Percentiles rank a stretch among this genome's conserved stretches.
These are phyloP conservation scores for Alternaria sp. DNA, from an alignment of 2,329 filamentous ascomycete species.

Conservation along the genomic window DNA sequence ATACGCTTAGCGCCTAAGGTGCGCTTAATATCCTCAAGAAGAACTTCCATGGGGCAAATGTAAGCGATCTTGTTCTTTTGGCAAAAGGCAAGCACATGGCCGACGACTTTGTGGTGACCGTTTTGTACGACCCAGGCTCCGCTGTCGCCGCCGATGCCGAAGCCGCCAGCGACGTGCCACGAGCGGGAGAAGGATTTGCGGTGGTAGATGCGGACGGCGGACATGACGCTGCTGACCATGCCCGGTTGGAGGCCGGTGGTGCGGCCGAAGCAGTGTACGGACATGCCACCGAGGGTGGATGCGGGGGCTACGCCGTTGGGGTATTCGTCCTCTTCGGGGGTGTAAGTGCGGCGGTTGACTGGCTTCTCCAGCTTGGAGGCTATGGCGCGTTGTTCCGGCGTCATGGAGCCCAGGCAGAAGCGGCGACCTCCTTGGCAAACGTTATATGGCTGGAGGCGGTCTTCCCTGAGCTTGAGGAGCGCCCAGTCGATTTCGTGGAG, in stretches of 20 bases:
- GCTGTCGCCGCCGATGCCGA: conserved; percentile 82
- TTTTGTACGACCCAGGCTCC: conserved; percentile 93
- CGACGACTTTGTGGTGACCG: conserved; percentile 78
- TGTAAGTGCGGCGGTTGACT: conserved; percentile 42
- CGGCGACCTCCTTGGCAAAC: conserved; percentile 64
- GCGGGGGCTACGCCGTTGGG: conserved; percentile 66
- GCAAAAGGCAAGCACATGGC: conserved; percentile 90
- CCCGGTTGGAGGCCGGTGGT: conserved; percentile 85
- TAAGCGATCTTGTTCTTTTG: conserved; percentile 81
- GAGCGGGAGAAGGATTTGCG: conserved; percentile 79
- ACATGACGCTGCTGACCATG: conserved; percentile 76
- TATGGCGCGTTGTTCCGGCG: conserved; percentile 38
- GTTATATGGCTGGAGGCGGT: conserved; percentile 75
- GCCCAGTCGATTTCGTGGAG: conserved; percentile 97
- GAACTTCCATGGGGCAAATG: conserved; percentile 92
- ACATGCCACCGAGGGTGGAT: conserved; percentile 70
- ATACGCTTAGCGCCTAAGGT: conserved; percentile 74
- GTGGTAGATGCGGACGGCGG: conserved; percentile 85
- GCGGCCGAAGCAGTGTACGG: conserved; percentile 86
- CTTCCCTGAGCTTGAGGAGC: conserved; percentile 77
- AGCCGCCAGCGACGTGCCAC: conserved; percentile 67
- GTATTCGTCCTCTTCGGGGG: conserved; percentile 50
- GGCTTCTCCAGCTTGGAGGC: conserved; percentile 43
- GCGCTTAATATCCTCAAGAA: conserved; percentile 83
- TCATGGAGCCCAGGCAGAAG: conserved; percentile 38